These are phyloP conservation scores for Trichoderma sp. DNA, from an alignment of 2,329 filamentous ascomycete species.

Conservation along the genomic window DNA sequence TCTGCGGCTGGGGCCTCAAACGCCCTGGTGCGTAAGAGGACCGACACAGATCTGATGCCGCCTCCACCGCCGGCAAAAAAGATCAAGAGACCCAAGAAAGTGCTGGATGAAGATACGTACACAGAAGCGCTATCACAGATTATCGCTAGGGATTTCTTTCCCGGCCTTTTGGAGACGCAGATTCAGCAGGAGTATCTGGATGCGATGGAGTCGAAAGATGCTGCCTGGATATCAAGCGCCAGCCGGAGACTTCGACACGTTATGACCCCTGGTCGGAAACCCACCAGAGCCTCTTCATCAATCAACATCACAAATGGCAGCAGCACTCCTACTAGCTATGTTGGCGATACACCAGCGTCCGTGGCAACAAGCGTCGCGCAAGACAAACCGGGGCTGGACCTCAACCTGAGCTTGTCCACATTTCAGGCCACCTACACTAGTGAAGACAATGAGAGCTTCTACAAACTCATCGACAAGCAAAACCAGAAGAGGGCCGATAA, in stretches of 20 bases:
- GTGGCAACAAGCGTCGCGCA: slow-evolving; percentile 43
- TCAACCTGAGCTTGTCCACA: slow-evolving; percentile 75
- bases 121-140: slow-evolving; percentile 89
- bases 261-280: slow-evolving; percentile 71
- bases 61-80: slow-evolving; percentile 82
- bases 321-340: slow-evolving; percentile 66
- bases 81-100: slow-evolving; percentile 84
- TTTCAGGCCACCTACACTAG: slow-evolving; percentile 96
- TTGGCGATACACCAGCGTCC: slow-evolving; percentile 72
- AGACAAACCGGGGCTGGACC: slow-evolving; percentile 60
- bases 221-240: slow-evolving; percentile 82
- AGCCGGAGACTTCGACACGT: slow-evolving; percentile 70
- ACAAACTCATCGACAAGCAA: slow-evolving; percentile 85
- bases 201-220: slow-evolving; percentile 82
- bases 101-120: slow-evolving; percentile 93
- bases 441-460: slow-evolving; percentile 98
- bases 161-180: slow-evolving; percentile 81
- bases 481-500: slow-evolving; percentile 83
- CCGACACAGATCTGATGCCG: slow-evolving; percentile 75
- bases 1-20: slow-evolving; percentile 42
- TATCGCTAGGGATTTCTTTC: slow-evolving; percentile 96
- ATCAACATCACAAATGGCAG: slow-evolving; percentile 34
- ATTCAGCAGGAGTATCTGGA: slow-evolving; percentile 91
- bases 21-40: slow-evolving; percentile 67
- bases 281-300: slow-evolving; percentile 26